Conservation (phyloP, 495 filamentous ascomycete genomes). For the Aspergillus cristatus region DNA sequence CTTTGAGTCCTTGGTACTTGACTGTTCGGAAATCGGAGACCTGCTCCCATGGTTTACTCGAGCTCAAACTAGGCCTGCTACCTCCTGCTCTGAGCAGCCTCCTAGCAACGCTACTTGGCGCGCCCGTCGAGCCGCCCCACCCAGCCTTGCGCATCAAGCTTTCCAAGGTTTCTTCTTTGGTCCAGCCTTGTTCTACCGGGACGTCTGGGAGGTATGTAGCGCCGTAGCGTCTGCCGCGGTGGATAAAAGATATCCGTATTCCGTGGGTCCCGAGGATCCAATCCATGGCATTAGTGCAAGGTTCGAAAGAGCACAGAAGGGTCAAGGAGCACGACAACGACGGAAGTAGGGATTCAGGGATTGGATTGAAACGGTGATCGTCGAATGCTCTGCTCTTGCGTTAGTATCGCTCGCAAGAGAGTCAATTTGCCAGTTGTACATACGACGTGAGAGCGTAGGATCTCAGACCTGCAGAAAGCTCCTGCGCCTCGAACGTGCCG, state of each 20-base stretch:
- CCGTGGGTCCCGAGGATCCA: constrained; percentile 85
- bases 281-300: constrained; percentile 62
- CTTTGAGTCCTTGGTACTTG: constrained; percentile 72
- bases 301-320: constrained; percentile 67
- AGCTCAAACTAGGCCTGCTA: constrained; percentile 8
- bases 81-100: constrained; percentile 22
- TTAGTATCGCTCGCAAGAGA: constrained; percentile 4
- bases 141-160: constrained; percentile 93
- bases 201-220: constrained; percentile 93
- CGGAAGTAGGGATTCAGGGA: constrained; percentile 57
- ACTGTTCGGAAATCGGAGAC: constrained; percentile 63
- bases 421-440: constrained; percentile 16
- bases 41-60: constrained; percentile 52
- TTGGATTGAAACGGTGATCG: constrained; percentile 76
- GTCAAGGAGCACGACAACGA: constrained; percentile 62
- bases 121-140: constrained; percentile 45
- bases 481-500: constrained; percentile 81
- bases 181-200: constrained; percentile 87
- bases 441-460: constrained; percentile 81
- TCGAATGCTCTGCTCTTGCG: constrained; percentile 58
- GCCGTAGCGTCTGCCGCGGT: constrained; percentile 50
- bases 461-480: constrained; percentile 60
- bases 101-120: constrained; percentile 35
- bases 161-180: constrained; percentile 81
- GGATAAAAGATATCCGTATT: constrained; percentile 62